Evolutionary conservation across 225 moss, liverwort and hornwort species (phyloP).

Genomic region (Antitrichia curtipendula): DNA sequence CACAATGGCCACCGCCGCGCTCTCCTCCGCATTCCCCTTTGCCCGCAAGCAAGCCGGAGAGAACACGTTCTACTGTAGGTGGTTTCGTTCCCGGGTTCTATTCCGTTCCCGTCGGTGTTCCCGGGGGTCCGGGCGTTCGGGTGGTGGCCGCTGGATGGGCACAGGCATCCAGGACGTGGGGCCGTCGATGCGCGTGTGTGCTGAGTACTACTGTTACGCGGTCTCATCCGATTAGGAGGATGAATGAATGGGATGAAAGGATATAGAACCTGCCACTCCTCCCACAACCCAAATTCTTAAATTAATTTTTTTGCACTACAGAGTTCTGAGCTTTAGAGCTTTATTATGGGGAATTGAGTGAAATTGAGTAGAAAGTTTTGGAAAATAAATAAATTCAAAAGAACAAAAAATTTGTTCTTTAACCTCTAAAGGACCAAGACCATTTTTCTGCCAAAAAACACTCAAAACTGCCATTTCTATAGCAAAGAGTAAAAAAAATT

Average conservation of each 20-base stretch:
- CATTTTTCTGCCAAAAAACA: no score
- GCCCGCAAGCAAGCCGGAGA: background rate
- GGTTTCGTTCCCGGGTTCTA: background rate
- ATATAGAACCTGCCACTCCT: background rate
- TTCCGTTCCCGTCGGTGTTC: background rate
- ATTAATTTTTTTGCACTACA: no score
- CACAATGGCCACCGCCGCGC: background rate
- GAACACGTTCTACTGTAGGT: background rate
- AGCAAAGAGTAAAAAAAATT: no score
- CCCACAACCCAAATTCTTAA: background rate
- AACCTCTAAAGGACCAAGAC: no score
- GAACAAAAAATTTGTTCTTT: no score
- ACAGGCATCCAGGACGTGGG: background rate
- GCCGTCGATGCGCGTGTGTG: background rate
- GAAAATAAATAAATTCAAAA: no score
- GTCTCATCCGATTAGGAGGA: background rate
- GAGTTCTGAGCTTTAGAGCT: no score
- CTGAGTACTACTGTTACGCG: background rate
- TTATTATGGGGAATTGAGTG: no score
- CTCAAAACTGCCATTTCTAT: no score
- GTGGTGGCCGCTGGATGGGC: constrained; percentile 21
- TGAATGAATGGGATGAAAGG: background rate
- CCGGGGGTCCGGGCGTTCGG: background rate
- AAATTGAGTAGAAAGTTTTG: no score
- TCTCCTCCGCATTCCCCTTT: constrained; percentile 5